These are phyloP conservation scores for Coemansia sp. DNA, from an alignment of 192 early-diverging fungal species.

Conservation along the genomic window DNA sequence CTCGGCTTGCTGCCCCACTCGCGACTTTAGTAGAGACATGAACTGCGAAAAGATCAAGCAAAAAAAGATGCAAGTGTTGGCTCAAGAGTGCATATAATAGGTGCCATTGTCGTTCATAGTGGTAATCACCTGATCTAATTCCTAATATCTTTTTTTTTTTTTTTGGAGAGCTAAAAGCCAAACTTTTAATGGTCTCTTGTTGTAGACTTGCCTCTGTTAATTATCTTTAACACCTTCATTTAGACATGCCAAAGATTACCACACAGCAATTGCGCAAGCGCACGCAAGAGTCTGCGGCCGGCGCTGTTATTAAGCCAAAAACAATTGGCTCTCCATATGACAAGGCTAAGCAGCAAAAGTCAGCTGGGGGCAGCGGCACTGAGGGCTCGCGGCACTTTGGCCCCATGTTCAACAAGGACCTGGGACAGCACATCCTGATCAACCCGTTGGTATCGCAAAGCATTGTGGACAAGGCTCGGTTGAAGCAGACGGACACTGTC, in stretches of 20 bases:
- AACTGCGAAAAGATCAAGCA: neutral
- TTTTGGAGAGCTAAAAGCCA: neutral
- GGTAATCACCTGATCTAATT: neutral
- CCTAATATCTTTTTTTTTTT: conserved; percentile 7
- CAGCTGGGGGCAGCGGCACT: conserved; percentile 14
- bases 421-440: conserved; percentile 98
- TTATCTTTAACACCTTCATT: neutral
- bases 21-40: neutral
- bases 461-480: conserved; percentile 94
- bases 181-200: neutral
- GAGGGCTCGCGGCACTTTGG: conserved; percentile 63
- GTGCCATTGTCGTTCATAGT: neutral
- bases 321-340: conserved; percentile 52
- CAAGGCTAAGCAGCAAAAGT: conserved; percentile 17
- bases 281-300: conserved; percentile 52
- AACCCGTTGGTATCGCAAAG: conserved; percentile 96
- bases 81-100: neutral
- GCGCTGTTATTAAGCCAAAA: conserved; percentile 38
- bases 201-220: neutral
- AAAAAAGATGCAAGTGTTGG: neutral
- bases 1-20: neutral
- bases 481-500: conserved; percentile 71
- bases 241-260: conserved; percentile 57
- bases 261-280: conserved; percentile 55
- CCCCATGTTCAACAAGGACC: conserved; percentile 94